Base-by-base conservation (phyloP, 495 filamentous ascomycete genomes). In the Xylaria nigripes region DNA sequence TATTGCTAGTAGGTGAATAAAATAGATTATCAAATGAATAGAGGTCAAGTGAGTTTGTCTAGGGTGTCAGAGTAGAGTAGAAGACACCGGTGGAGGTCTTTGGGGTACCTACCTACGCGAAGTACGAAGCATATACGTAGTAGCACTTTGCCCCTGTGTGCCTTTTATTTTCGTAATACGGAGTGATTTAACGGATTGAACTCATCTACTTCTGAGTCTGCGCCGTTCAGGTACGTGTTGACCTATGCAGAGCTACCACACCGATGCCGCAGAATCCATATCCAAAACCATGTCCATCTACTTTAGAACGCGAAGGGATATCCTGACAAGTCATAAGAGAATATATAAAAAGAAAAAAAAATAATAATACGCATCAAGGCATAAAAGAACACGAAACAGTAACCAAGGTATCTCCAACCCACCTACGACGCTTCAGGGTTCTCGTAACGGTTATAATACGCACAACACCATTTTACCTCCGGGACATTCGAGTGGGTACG, bases 401-500 rank as follows among this genome's bases (percentile, higher is more conserved):
- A 48, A 32, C 34, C 12, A 32, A 23, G 45, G 45, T 54, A 24
- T 43, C 32, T 55, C 38, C 9, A 8, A 25, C 24, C 16, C 18
- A 25, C 16, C 15, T 40, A 9, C 6, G 27, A 13, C 43, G 23
- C n/a, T 34, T 22, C 30, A n/a, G 13, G 24, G 44, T 12, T n/a
- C 34, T 36, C 34, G 15, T 55, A 30, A 44, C 9, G 2, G 25
- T 25, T 38, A 45, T 48, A 2, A 45, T 16, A 38, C 22, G n/a
- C 16, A 25, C 47, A 45, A 43, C 54, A 43, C 38, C 45, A 48
- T 10, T 42, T 47, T 54, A 66, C 49, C 55, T 64, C 36, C 58
- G 60, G 9, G 58, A 51, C 29, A 67, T 41, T 9, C 64, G 59
- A 21, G 57, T 40, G 27, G 61, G 55, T 4, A 64, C 53, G n/a